Conservation (phyloP, 2,329 filamentous ascomycete genomes). For the Colletotrichum cordylinicola region DNA sequence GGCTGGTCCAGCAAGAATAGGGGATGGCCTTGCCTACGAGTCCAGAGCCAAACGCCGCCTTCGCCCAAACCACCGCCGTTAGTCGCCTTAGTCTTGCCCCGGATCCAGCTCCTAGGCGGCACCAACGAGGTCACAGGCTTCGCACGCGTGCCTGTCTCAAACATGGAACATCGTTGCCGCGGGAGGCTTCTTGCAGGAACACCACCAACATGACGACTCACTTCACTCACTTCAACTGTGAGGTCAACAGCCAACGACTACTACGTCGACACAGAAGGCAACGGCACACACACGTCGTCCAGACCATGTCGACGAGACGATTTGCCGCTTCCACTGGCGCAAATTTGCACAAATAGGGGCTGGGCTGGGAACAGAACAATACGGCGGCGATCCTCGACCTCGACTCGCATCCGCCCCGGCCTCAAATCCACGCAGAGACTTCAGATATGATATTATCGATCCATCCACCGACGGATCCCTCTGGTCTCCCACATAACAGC, state of each 20-base stretch:
- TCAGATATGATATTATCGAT: neutral
- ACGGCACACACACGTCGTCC: neutral
- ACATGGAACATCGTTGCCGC: neutral
- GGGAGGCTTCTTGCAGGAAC: neutral
- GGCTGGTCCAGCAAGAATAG: conserved; percentile 1
- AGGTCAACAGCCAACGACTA: neutral
- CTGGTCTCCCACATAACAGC: neutral
- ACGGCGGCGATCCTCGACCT: neutral
- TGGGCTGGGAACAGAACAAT: neutral
- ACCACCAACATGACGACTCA: neutral
- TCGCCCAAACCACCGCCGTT: conserved; percentile 11
- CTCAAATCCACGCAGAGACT: neutral
- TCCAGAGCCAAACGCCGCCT: neutral
- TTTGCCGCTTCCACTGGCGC: neutral
- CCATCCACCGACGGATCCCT: neutral
- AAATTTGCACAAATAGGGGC: neutral
- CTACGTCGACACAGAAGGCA: neutral
- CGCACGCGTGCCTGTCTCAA: conserved; percentile 5
- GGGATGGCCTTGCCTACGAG: neutral
- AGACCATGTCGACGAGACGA: neutral
- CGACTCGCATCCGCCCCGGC: neutral
- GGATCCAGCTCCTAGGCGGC: neutral
- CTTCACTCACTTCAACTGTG: neutral
- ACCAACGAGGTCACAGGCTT: conserved; percentile 10
- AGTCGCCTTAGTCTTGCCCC: conserved; percentile 10